Percentiles rank a stretch among this genome's conserved stretches.
Conservation (phyloP, 2,329 filamentous ascomycete species). For the Thermothelomyces thermophilus region DNA sequence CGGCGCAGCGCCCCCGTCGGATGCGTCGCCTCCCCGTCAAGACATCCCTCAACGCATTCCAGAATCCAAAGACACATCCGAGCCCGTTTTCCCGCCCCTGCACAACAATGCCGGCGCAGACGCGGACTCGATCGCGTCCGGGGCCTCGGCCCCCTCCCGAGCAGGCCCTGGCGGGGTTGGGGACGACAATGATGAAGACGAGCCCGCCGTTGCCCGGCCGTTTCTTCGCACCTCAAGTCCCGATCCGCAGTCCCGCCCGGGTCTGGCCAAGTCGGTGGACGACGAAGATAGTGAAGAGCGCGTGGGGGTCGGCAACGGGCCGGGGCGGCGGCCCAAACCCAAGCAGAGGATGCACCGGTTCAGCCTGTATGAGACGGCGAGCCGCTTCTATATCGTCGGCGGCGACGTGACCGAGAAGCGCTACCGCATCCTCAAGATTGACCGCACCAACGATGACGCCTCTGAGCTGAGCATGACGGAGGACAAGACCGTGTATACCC, state of each 20-base stretch:
- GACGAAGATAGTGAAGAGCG: conserved; percentile 31
- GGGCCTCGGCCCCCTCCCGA: conserved; percentile 18
- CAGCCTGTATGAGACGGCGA: conserved; percentile 92
- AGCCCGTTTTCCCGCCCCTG: conserved; percentile 34
- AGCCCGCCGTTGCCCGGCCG: conserved; percentile 50
- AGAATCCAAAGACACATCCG: conserved; percentile 11
- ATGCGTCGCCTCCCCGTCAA: neutral
- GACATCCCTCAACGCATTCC: neutral
- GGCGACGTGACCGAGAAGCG: conserved; percentile 82
- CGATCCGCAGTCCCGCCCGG: conserved; percentile 32
- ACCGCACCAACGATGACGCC: conserved; percentile 71
- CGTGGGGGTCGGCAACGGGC: conserved; percentile 21
- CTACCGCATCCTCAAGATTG: conserved; percentile 91
- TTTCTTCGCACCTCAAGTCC: conserved; percentile 52
- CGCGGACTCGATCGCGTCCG: conserved; percentile 28
- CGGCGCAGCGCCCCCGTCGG: neutral
- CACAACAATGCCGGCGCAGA: conserved; percentile 38
- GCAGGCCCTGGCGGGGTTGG: conserved; percentile 12
- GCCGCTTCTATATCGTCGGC: conserved; percentile 88
- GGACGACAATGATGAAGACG: conserved; percentile 52
- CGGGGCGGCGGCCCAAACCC: conserved; percentile 29
- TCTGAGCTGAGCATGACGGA: conserved; percentile 75
- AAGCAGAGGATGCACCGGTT: conserved; percentile 84
- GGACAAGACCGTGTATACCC: conserved; percentile 90
- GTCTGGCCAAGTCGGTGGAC: conserved; percentile 17